These are phyloP conservation scores for Fusarium lateritium DNA, from an alignment of 2,329 filamentous ascomycete genomes.

Conservation along the genomic window DNA sequence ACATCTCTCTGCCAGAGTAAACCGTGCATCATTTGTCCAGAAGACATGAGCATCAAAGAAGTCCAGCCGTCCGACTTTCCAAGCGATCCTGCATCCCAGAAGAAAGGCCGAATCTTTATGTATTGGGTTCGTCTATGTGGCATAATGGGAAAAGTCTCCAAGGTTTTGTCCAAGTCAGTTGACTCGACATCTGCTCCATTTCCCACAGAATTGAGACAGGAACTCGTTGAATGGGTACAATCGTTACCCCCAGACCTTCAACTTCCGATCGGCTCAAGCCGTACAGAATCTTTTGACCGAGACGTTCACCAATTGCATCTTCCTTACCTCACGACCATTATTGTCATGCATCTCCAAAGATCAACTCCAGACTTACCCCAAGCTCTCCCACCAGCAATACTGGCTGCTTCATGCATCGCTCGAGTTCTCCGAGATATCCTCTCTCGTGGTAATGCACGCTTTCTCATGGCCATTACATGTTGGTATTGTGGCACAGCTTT, in stretches of 20 bases:
- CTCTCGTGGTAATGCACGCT: conserved; percentile 56
- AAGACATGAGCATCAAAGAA: conserved; percentile 58
- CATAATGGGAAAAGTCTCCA: conserved; percentile 58
- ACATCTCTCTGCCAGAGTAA: conserved; percentile 61
- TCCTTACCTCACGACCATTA: conserved; percentile 59
- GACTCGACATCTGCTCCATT: conserved; percentile 21
- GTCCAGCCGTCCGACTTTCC: conserved; percentile 58
- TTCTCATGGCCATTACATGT: conserved; percentile 60
- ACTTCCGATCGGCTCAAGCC: conserved; percentile 21
- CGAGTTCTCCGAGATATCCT: conserved; percentile 55
- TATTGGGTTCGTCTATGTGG: conserved; percentile 59
- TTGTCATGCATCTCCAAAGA: conserved; percentile 56
- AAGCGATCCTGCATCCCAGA: conserved; percentile 48
- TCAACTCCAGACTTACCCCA: conserved; percentile 55
- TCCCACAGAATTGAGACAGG: conserved; percentile 32
- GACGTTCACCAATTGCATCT: conserved; percentile 60
- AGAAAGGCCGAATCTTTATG: conserved; percentile 58
- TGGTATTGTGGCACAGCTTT: conserved; percentile 61
- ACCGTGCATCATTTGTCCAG: conserved; percentile 59
- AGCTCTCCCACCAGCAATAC: conserved; percentile 36
- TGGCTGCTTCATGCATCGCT: conserved; percentile 42
- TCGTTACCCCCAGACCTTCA: conserved; percentile 36
- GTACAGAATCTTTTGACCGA: conserved; percentile 54
- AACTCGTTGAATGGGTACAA: conserved; percentile 38
- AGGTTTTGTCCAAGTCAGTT: conserved; percentile 50